Evolutionary conservation across 495 filamentous ascomycete genomes (phyloP).

Genomic region (Filosporella fistucella): DNA sequence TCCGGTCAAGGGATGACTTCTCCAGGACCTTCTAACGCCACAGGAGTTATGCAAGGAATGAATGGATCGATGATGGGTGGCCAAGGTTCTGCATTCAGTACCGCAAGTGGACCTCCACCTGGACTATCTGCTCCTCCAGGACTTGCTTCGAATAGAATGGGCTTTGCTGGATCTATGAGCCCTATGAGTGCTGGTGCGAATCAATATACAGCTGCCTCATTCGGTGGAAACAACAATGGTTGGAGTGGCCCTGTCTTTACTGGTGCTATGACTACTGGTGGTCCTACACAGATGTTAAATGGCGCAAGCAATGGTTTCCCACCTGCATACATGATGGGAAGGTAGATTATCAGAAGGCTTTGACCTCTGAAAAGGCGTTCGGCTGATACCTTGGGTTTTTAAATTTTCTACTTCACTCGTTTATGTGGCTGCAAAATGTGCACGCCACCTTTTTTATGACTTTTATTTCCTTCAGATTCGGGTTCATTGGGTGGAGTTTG

Average conservation of each 20-base stretch:
- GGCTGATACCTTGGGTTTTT: conserved; percentile 2
- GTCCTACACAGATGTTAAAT: conserved; percentile 35
- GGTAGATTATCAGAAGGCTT: conserved; percentile 29
- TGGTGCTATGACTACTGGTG: conserved; percentile 34
- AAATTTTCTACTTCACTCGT: conserved; percentile 11
- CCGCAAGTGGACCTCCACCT: conserved; percentile 70
- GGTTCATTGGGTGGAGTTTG: conserved; percentile 19
- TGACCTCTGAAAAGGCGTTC: conserved; percentile 4
- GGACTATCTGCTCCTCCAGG: conserved; percentile 69
- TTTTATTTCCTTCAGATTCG: conserved; percentile 10
- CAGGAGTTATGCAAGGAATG: conserved; percentile 44
- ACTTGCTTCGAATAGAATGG: conserved; percentile 40
- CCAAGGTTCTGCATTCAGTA: conserved; percentile 54
- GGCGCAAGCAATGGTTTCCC: conserved; percentile 45
- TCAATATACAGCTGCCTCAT: conserved; percentile 37
- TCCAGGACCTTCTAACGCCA: conserved; percentile 52
- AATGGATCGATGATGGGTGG: conserved; percentile 46
- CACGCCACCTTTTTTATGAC: conserved; percentile 4
- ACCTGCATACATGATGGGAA: conserved; percentile 56
- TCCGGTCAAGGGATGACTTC: conserved; percentile 61
- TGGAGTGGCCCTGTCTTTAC: conserved; percentile 37
- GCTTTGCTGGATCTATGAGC: conserved; percentile 19
- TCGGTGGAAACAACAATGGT: conserved; percentile 32
- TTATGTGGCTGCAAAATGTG: conserved; percentile 4
- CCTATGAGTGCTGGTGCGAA: conserved; percentile 36